Conservation (phyloP, 208 protist species). For the Wallacemonas sp. region DNA sequence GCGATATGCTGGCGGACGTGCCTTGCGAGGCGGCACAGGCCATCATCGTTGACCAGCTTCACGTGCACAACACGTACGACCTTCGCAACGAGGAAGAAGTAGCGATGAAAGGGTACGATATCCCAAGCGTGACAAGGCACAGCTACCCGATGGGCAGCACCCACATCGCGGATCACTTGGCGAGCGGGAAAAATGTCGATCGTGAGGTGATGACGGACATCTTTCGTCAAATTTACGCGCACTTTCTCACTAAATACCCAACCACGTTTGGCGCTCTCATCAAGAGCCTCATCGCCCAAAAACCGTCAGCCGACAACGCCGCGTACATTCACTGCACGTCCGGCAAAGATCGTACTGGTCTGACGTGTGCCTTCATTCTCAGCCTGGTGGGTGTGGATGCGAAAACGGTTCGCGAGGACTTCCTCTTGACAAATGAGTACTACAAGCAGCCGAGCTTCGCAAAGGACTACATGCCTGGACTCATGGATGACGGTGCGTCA, state of each 20-base stretch:
- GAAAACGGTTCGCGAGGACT: conserved; percentile 32
- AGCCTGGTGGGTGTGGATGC: conserved; percentile 28
- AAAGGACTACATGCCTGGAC: conserved; percentile 18
- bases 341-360: conserved; percentile 48
- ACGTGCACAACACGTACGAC: conserved; percentile 38
- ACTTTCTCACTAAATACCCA: conserved; percentile 14
- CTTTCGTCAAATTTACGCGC: conserved; percentile 22
- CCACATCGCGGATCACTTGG: conserved; percentile 14
- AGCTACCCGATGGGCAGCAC: conserved; percentile 23
- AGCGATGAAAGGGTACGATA: conserved; percentile 23
- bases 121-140: conserved; percentile 22
- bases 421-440: conserved; percentile 38
- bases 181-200: conserved; percentile 21
- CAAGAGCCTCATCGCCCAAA: conserved; percentile 22
- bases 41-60: conserved; percentile 34
- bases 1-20: conserved; percentile 37
- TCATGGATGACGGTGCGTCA: conserved; percentile 26
- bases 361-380: conserved; percentile 28
- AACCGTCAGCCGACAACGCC: conserved; percentile 22
- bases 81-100: conserved; percentile 29
- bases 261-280: conserved; percentile 24
- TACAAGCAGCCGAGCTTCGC: conserved; percentile 21
- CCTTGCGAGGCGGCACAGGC: conserved; percentile 18
- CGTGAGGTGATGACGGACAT: conserved; percentile 12
- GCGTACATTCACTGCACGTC: conserved; percentile 49